Evolutionary conservation across 2,329 filamentous ascomycete species (phyloP), one percentile per base, ranked within the genome.

Genomic region (Cordyceps fumosorosea): DNA sequence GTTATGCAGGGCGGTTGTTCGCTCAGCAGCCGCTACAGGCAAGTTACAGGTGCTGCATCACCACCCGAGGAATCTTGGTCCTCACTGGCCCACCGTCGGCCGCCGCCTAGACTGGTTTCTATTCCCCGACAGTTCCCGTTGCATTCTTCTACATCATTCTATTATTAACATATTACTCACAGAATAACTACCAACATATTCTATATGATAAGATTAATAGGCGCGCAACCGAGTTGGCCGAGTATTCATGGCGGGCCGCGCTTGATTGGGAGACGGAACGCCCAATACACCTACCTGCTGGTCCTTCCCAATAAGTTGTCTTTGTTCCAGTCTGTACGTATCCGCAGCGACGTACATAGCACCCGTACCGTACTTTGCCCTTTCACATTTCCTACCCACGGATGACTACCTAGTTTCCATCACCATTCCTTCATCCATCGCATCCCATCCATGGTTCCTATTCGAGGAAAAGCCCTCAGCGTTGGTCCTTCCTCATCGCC

Each of bases 81-180:
- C 48, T 18, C 24, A 26, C n/a, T 24, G n/a, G 51, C 32, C 51
- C 29, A 53, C 51, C 20, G 50, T 34, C 50, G 50, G 50, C 50
- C 50, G 29, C 50, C 51, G 11, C 45, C 14, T 48, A 10, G 45
- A 2, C 24, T 18, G 10, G 34, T 22, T 18, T 20, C 11, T 40
- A 53, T 53, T 52, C 32, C 51, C 51, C 51, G 51, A 53, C 51
- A 53, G 32, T 53, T 40, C 32, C 51, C 51, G 51, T 53, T 16
- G 51, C 51, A 22, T 40, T 53, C 20, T 37, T 24, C 12, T 40
- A 37, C n/a, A 22, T 24, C 3, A 53, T 37, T 16, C 32, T 26
- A 16, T 24, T 18, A 5, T 37, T 52, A 32, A 12, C n/a, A 29
- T 47, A 10, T 22, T 22, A 47, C n/a, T 22, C 20, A 20, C 4